Evolutionary conservation across 2,329 filamentous ascomycete species (phyloP), one percentile per base, ranked within the genome.

Genomic region (Trichoderma citrinoviride): DNA sequence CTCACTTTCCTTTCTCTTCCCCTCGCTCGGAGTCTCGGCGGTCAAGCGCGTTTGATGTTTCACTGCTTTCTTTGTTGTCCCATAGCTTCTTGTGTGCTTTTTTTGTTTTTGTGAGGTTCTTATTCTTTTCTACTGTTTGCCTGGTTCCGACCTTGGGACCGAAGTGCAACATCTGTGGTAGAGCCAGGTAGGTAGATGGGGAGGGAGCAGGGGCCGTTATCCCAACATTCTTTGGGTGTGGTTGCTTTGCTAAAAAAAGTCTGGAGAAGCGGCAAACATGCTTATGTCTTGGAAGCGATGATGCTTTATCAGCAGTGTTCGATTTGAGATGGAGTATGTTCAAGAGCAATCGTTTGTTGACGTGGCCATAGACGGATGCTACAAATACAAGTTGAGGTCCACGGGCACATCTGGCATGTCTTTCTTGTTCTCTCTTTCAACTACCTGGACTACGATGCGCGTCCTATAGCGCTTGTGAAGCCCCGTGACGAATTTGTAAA

Each of bases 351-450:
- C 10, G 10, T 14, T 12, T 4, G 10, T 29, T 44, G 46, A 61
- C 17, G 46, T 7, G 43, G 17, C 8, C 7, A 41, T 43, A 47
- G 43, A 47, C 49, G 54, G 41, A 56, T 29, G 50, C 17, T 43
- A 41, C 61, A 44, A 63, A 49, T 41, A 54, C 40, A 54, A 7
- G 46, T 33, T 43, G 53, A 43, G 25, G 21, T 44, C n/a, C 15
- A 29, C 15, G 27, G 10, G n/a, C 61, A 58, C 61, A 58, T 52
- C 53, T 14, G 61, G 61, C 29, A 64, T 64, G 61, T 56, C 44
- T 52, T 15, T 8, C 40, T 29, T 37, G 10, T 15, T 17, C 23
- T 12, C 5, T 5, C 6, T 55, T 47, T 23, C 19, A 10, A 5
- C 10, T 19, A 8, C 19, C 33, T 29, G 14, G 10, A 27, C 7